Percentiles rank a stretch among this genome's conserved stretches.
Evolutionary conservation across 148 eudicot species (phyloP).

Genomic region (Fagopyrum esculentum): DNA sequence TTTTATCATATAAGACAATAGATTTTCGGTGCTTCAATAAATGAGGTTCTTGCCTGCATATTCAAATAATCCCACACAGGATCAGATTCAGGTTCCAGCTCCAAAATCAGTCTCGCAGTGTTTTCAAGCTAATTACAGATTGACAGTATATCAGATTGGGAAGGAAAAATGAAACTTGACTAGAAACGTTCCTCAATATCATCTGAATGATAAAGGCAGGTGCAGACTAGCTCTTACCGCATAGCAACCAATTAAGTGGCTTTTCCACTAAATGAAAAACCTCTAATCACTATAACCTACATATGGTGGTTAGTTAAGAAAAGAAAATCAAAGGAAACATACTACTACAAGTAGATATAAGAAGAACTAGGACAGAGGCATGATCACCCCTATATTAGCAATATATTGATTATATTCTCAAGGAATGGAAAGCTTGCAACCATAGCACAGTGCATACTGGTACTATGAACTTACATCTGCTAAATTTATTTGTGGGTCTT

Average conservation of each 20-base stretch:
- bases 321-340: neutral
- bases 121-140: constrained; percentile 77
- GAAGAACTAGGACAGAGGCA: neutral
- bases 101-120: constrained; percentile 86
- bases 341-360: neutral
- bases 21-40: neutral
- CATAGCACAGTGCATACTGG: neutral
- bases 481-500: constrained; percentile 81
- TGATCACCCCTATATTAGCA: neutral
- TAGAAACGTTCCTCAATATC: too few species aligned
- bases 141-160: constrained; percentile 1
- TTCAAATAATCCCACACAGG: constrained; percentile 92
- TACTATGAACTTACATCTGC: constrained; percentile 49
- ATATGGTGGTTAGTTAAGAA: too few species aligned
- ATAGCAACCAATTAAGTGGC: too few species aligned
- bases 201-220: too few species aligned
- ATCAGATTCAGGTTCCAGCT: constrained; percentile 96
- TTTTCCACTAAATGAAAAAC: too few species aligned
- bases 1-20: neutral
- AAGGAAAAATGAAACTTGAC: neutral
- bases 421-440: neutral
- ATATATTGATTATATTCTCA: neutral
- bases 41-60: constrained; percentile 54
- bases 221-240: too few species aligned
- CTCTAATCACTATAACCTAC: too few species aligned